These are phyloP conservation scores for Hibiscus tridactylites DNA, from an alignment of 345 rosid genomes.

Conservation along the genomic window DNA sequence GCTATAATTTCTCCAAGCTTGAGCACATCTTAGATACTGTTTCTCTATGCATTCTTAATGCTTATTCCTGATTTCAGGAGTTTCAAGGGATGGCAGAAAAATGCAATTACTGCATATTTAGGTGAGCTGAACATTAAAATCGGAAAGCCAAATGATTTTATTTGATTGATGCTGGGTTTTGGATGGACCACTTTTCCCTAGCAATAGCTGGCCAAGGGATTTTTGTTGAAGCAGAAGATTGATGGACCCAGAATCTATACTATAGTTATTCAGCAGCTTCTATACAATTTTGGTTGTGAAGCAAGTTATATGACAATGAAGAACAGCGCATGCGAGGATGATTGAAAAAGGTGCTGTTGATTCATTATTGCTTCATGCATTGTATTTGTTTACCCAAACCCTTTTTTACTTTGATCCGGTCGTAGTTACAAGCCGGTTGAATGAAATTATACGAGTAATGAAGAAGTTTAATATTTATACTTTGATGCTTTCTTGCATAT, in stretches of 20 bases:
- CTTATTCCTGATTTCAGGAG: conserved; percentile 43
- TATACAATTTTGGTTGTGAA: not conserved
- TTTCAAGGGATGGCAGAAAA: conserved; percentile 88
- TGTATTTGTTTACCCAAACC: not conserved
- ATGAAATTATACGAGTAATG: not conserved
- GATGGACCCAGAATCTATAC: not conserved
- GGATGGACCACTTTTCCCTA: conserved; percentile 1
- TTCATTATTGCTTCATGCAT: not conserved
- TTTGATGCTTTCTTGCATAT: not conserved
- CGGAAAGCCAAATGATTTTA: conserved; percentile 59
- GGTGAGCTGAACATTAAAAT: conserved; percentile 50
- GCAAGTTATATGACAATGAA: not conserved
- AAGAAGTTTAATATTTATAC: not conserved
- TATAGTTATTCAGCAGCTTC: not conserved
- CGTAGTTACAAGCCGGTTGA: not conserved
- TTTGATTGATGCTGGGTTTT: conserved; percentile 11
- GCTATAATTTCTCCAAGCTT: not conserved
- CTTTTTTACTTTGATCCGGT: not conserved
- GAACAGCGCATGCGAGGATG: not conserved
- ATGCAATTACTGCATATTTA: conserved; percentile 54
- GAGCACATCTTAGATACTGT: not conserved
- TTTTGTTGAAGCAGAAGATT: not conserved
- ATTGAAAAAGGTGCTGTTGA: not conserved
- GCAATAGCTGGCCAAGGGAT: not conserved
- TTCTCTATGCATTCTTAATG: too few relatives aligned